Conservation (phyloP, 139 green algal genomes). For the Monoraphidium neglectum region DNA sequence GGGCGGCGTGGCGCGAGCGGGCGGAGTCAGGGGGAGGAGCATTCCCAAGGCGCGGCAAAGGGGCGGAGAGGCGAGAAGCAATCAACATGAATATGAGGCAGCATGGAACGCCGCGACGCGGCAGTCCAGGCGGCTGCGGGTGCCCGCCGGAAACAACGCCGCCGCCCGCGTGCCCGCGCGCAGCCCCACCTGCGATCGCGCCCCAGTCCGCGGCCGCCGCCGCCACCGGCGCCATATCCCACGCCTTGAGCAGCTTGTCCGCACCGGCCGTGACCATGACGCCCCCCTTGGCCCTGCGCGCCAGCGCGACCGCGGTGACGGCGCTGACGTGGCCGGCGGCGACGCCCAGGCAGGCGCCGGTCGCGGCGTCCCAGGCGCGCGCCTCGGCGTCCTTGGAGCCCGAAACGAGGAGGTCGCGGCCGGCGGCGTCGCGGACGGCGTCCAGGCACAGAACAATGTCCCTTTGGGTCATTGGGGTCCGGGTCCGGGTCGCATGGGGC, state of each 20-base stretch:
- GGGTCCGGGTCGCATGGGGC: no score
- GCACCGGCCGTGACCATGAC: slow-evolving; percentile 78
- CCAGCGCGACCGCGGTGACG: slow-evolving; percentile 76
- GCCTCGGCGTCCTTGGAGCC: slow-evolving; percentile 90
- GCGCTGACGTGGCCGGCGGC: slow-evolving; percentile 83
- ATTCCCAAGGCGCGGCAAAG: no score
- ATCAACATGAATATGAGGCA: neutral
- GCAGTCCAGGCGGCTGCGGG: no score
- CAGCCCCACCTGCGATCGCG: neutral
- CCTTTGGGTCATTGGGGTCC: neutral
- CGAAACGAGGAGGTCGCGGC: slow-evolving; percentile 39
- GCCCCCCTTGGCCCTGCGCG: neutral
- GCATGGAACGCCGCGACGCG: no score
- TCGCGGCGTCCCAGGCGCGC: slow-evolving; percentile 77
- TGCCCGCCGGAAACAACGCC: no score
- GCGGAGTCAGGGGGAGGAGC: neutral
- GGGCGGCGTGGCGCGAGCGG: no score
- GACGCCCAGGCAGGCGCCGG: slow-evolving; percentile 58
- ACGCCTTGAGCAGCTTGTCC: slow-evolving; percentile 91
- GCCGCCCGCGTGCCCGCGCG: neutral
- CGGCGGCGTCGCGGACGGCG: slow-evolving; percentile 10
- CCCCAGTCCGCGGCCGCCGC: neutral
- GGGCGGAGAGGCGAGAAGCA: no score
- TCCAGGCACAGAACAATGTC: slow-evolving; percentile 58
- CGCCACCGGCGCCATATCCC: slow-evolving; percentile 49